A percentile compares a stretch with the other conserved stretches of the same genome.
These are phyloP conservation scores for Poa annua DNA, from an alignment of 176 grass and related monocot genomes.

Conservation along the genomic window DNA sequence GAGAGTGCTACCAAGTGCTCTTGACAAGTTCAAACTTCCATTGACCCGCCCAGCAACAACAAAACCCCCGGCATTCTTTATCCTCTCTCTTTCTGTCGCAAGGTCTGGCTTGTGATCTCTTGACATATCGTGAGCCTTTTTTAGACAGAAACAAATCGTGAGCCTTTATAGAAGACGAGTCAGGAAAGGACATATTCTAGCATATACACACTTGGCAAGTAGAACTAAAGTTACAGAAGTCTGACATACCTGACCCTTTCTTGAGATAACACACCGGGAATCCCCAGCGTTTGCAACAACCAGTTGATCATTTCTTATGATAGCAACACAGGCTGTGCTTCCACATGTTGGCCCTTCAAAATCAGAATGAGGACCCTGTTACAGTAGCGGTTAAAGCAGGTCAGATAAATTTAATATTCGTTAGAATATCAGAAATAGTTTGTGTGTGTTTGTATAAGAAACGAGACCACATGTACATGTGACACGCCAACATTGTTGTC, in stretches of 20 bases:
- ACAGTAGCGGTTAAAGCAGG: conserved; percentile 34
- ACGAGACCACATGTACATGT: not conserved
- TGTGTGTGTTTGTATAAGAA: conserved; percentile 8
- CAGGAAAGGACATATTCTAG: not conserved
- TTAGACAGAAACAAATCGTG: conserved; percentile 55
- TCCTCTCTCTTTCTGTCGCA: conserved; percentile 76
- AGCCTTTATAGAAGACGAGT: conserved; percentile 56
- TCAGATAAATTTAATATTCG: conserved; percentile 16
- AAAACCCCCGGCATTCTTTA: conserved; percentile 78
- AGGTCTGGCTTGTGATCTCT: conserved; percentile 98
- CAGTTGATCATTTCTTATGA: conserved; percentile 88
- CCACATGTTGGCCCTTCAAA: conserved; percentile 85
- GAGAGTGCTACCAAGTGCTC: conserved; percentile 68
- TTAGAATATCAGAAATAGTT: conserved; percentile 5
- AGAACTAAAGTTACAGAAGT: not conserved
- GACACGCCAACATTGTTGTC: not conserved
- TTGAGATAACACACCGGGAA: conserved; percentile 78
- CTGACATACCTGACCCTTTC: conserved; percentile 76
- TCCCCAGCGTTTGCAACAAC: conserved; percentile 96
- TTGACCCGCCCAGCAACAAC: conserved; percentile 85
- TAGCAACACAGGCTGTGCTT: conserved; percentile 91
- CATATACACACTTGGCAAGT: conserved; percentile 30
- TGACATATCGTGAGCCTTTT: conserved; percentile 81
- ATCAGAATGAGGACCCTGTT: conserved; percentile 80
- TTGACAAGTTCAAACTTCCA: conserved; percentile 87